Evolutionary conservation across 768 basidiomycete genomes (phyloP).

Genomic region (Trichaptum fuscoviolaceum): DNA sequence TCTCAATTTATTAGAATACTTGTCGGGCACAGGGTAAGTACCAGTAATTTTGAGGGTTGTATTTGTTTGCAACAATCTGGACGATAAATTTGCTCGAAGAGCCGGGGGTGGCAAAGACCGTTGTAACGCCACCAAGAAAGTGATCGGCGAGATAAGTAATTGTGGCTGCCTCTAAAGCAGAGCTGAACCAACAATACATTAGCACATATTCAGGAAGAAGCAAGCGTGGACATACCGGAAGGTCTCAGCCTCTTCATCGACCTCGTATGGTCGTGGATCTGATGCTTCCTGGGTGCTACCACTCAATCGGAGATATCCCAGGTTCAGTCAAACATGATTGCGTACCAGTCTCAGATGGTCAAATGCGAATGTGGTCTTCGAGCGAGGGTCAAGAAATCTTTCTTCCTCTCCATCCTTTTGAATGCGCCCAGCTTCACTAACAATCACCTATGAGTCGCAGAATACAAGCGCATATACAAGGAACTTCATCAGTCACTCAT

Average conservation of each 20-base stretch:
- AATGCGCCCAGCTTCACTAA: conserved; percentile 66
- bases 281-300: conserved; percentile 59
- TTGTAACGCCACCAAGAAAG: conserved; percentile 71
- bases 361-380: conserved; percentile 72
- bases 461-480: not conserved
- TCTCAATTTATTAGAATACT: conserved; percentile 4
- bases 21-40: conserved; percentile 27
- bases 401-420: conserved; percentile 43
- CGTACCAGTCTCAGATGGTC: conserved; percentile 81
- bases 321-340: conserved; percentile 13
- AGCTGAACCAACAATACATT: conserved; percentile 32
- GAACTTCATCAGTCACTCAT: not conserved
- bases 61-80: conserved; percentile 92
- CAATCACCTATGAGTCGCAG: conserved; percentile 53
- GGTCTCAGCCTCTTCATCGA: conserved; percentile 61
- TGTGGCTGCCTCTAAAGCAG: conserved; percentile 64
- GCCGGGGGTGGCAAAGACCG: conserved; percentile 57
- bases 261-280: conserved; percentile 59
- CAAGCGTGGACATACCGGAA: conserved; percentile 51
- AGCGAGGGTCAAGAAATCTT: conserved; percentile 80
- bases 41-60: conserved; percentile 94
- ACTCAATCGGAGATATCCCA: conserved; percentile 6
- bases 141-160: conserved; percentile 73
- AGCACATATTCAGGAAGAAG: not conserved
- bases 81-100: conserved; percentile 50